These are phyloP conservation scores for Bruguiera parviflora DNA, from an alignment of 345 rosid species.

Conservation along the genomic window DNA sequence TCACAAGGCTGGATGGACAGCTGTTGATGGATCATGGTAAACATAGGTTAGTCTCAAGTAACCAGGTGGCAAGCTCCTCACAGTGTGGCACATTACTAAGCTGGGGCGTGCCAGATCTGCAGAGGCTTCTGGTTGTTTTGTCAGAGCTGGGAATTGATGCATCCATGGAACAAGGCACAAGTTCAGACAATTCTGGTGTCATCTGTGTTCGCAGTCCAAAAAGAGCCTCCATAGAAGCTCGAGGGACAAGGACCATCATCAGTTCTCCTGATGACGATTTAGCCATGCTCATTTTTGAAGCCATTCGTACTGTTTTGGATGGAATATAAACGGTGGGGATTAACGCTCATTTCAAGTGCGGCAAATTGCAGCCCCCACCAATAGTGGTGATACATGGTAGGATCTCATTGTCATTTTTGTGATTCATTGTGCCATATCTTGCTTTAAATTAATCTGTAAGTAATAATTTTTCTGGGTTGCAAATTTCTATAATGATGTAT, in stretches of 20 bases:
- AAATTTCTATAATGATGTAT: too few relatives aligned
- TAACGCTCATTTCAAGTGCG: too few relatives aligned
- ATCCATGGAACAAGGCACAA: conserved; percentile 30
- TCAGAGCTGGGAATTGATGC: conserved; percentile 52
- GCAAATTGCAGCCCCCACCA: too few relatives aligned
- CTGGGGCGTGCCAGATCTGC: conserved; percentile 53
- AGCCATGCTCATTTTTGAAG: conserved; percentile 42
- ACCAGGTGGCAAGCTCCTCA: conserved; percentile 24
- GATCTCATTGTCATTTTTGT: too few relatives aligned
- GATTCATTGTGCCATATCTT: too few relatives aligned
- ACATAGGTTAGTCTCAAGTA: conserved; percentile 35
- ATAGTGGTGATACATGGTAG: too few relatives aligned
- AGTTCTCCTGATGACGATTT: conserved; percentile 43
- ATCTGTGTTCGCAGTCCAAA: conserved; percentile 40
- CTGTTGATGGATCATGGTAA: conserved; percentile 47
- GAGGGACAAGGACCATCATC: conserved; percentile 38
- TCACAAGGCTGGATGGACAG: conserved; percentile 63
- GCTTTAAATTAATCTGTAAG: too few relatives aligned
- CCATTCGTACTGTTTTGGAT: conserved; percentile 40
- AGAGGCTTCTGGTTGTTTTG: conserved; percentile 41
- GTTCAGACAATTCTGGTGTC: conserved; percentile 15
- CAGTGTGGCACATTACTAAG: conserved; percentile 31
- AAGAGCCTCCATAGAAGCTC: conserved; percentile 44
- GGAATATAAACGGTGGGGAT: conserved; percentile 30
- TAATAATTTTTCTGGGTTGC: too few relatives aligned